These are phyloP conservation scores for Hevea brasiliensis DNA, from an alignment of 345 rosid genomes.

Conservation along the genomic window DNA sequence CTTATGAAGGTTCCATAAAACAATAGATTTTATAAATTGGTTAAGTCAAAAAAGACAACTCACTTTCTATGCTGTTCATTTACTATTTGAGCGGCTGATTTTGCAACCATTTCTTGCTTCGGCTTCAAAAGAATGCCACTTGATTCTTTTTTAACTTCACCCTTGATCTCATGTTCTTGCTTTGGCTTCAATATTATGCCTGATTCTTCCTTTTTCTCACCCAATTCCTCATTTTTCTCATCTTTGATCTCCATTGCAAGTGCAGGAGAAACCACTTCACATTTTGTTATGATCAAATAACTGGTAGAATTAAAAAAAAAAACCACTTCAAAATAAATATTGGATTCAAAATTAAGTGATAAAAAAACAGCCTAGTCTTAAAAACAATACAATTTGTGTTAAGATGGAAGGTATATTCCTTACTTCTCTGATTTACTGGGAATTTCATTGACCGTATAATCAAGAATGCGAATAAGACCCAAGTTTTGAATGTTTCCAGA, in stretches of 20 bases:
- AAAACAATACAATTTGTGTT: not conserved
- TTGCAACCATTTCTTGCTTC: conserved; percentile 58
- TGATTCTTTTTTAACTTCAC: conserved; percentile 30
- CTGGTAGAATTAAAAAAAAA: conserved; percentile 32
- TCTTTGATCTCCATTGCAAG: conserved; percentile 60
- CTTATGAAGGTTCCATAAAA: not conserved
- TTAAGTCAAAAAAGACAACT: conserved; percentile 21
- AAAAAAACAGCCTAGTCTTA: not conserved
- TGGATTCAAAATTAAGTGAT: not conserved
- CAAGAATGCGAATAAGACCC: conserved; percentile 64
- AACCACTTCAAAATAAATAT: not conserved
- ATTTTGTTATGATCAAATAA: conserved; percentile 69
- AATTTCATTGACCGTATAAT: conserved; percentile 78
- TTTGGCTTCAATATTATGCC: conserved; percentile 43
- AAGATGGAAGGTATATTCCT: not conserved
- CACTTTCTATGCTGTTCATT: conserved; percentile 70
- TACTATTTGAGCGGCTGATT: conserved; percentile 86
- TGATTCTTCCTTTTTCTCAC: conserved; percentile 29
- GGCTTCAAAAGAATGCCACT: conserved; percentile 59
- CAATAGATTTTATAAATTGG: not conserved
- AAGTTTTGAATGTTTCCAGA: conserved; percentile 72
- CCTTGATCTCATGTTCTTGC: conserved; percentile 34
- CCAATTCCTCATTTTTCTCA: no score
- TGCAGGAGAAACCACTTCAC: conserved; percentile 67
- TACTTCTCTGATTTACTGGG: conserved; percentile 85